phyloP scores from a whole-genome alignment of 352 stramenopile species.

The Thalassiosira gravida region DNA sequence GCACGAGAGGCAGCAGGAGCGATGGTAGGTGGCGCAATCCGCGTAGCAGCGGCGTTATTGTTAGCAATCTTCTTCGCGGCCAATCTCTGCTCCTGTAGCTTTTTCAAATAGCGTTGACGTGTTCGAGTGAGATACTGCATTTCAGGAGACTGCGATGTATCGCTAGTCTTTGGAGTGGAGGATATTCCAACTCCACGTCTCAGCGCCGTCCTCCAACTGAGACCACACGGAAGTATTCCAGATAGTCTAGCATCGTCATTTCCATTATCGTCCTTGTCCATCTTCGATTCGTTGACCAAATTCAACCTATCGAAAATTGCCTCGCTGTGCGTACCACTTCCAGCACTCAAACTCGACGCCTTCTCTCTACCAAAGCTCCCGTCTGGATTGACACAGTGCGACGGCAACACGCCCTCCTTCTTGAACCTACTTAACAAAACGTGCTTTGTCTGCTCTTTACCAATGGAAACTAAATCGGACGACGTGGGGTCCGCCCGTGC shows the following conservation, averaged over 20 bases:
- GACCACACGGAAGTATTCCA: slow-evolving; percentile 60
- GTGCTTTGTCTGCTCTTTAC: slow-evolving; percentile 83
- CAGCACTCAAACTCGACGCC: neutral
- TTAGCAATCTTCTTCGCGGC: no score
- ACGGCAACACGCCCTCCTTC: slow-evolving; percentile 54
- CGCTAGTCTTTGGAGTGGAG: slow-evolving; percentile 29
- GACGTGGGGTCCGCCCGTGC: slow-evolving; percentile 74
- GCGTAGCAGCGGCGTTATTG: neutral
- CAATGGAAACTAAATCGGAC: slow-evolving; percentile 71
- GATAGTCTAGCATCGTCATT: slow-evolving; percentile 6
- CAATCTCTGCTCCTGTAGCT: slow-evolving; percentile 27
- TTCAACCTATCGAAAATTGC: slow-evolving; percentile 65
- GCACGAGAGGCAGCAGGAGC: neutral
- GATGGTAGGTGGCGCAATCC: neutral
- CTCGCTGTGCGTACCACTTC: slow-evolving; percentile 62
- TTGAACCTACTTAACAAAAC: slow-evolving; percentile 73
- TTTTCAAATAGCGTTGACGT: slow-evolving; percentile 39
- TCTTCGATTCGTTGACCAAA: slow-evolving; percentile 48
- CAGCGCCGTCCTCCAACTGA: slow-evolving; percentile 73
- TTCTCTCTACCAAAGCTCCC: slow-evolving; percentile 64
- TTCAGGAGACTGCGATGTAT: no score
- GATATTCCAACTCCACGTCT: slow-evolving; percentile 66
- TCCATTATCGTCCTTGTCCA: neutral
- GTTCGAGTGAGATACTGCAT: slow-evolving; percentile 40
- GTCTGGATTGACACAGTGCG: slow-evolving; percentile 62